A percentile compares a stretch with the other conserved stretches of the same genome.
phyloP scores from a whole-genome alignment of 108 stramenopile species.

The Craspedostauros australis region DNA sequence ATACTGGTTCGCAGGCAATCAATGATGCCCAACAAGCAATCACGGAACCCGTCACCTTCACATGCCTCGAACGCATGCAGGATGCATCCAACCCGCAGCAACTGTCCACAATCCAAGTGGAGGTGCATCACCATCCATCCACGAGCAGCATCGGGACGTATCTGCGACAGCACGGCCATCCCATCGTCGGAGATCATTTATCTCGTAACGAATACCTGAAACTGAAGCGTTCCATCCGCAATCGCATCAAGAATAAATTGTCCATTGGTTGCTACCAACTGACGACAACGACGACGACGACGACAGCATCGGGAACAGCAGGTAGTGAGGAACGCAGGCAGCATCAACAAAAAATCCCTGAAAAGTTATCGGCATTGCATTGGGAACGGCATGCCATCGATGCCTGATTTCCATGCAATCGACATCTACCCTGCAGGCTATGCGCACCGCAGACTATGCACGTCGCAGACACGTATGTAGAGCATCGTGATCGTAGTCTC shows the following conservation, averaged over 20 bases:
- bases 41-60: not conserved
- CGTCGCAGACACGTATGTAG: too few relatives aligned
- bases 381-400: slow-evolving; percentile 15
- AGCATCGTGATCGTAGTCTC: not conserved
- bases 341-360: not conserved
- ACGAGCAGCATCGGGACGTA: slow-evolving; percentile 30
- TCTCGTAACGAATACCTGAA: slow-evolving; percentile 33
- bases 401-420: too few relatives aligned
- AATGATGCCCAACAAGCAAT: not conserved
- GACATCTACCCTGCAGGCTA: too few relatives aligned
- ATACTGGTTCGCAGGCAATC: slow-evolving; percentile 6
- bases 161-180: slow-evolving; percentile 45
- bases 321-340: not conserved
- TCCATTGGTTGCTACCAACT: slow-evolving; percentile 49
- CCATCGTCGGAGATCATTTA: slow-evolving; percentile 61
- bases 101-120: slow-evolving; percentile 17
- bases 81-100: not conserved
- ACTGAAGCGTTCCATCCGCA: slow-evolving; percentile 49
- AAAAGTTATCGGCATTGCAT: slow-evolving; percentile 12
- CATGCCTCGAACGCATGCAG: slow-evolving; percentile 3
- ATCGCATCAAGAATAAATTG: slow-evolving; percentile 53
- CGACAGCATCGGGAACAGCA: not conserved
- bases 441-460: too few relatives aligned
- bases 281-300: not conserved
- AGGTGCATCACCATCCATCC: slow-evolving; percentile 16